phyloP scores from a whole-genome alignment of 1,284 basidiomycete genomes.

The Rhodotorula sp. region DNA sequence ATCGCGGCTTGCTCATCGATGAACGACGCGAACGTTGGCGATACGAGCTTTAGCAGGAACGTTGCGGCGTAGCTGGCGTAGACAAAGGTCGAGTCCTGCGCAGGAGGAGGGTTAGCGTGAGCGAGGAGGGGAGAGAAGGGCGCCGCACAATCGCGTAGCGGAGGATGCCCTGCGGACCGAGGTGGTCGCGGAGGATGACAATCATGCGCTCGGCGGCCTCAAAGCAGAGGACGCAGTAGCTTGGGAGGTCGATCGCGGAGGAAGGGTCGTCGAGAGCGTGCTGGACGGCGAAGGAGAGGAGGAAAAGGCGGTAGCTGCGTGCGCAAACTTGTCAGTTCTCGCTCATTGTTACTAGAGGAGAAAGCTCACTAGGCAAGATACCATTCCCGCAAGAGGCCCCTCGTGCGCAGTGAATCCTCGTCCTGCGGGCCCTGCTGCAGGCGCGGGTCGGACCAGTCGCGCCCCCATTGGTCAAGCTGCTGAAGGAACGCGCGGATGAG shows the following conservation, averaged over 20 bases:
- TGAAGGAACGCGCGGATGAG: constrained; percentile 40
- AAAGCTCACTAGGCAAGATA: constrained; percentile 32
- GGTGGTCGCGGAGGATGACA: constrained; percentile 48
- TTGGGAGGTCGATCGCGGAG: constrained; percentile 44
- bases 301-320: constrained; percentile 41
- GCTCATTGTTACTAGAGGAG: background rate
- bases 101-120: background rate
- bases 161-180: constrained; percentile 48
- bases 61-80: constrained; percentile 53
- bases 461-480: constrained; percentile 42
- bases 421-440: constrained; percentile 3
- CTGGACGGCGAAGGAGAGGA: constrained; percentile 53
- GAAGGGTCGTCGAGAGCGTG: constrained; percentile 50
- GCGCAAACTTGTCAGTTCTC: background rate
- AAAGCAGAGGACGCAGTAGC: constrained; percentile 46
- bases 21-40: constrained; percentile 39
- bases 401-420: background rate
- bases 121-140: background rate
- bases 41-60: constrained; percentile 49
- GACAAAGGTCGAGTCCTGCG: constrained; percentile 50
- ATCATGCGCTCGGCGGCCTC: constrained; percentile 43
- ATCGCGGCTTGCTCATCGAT: constrained; percentile 42
- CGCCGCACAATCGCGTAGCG: constrained; percentile 48
- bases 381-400: constrained; percentile 21
- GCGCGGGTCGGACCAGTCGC: constrained; percentile 37